phyloP scores from a whole-genome alignment of 176 grass and related monocot species.

The Carex myosuroides region DNA sequence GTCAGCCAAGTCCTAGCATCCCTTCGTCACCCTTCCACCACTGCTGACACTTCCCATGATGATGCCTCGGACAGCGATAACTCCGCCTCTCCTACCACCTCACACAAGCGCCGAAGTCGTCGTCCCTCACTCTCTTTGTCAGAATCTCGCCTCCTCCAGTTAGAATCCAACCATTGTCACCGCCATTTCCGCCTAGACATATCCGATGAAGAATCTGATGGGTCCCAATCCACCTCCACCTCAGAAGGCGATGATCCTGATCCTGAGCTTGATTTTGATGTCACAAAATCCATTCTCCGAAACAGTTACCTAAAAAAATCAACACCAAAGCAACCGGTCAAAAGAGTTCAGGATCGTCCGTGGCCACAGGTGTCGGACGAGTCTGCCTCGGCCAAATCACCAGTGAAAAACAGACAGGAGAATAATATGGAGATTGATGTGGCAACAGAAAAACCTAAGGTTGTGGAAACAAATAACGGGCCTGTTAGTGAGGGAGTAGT shows the following conservation, averaged over 20 bases:
- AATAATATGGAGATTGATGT: conserved; percentile 63
- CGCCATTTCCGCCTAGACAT: conserved; percentile 21
- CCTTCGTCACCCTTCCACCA: conserved; percentile 11
- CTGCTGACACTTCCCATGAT: not conserved
- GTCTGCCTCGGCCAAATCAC: conserved; percentile 4
- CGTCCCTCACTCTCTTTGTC: not conserved
- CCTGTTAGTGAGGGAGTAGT: conserved; percentile 22
- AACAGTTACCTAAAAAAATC: conserved; percentile 35
- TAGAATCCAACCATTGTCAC: conserved; percentile 10
- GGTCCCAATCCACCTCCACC: conserved; percentile 42
- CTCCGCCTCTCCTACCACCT: conserved; percentile 7
- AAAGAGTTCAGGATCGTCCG: not conserved
- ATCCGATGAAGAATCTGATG: conserved; percentile 20
- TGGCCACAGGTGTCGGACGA: not conserved
- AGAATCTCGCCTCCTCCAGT: conserved; percentile 3
- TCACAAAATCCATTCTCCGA: conserved; percentile 59
- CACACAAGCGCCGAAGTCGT: conserved; percentile 11
- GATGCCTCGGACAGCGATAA: not conserved
- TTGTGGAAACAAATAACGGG: conserved; percentile 26
- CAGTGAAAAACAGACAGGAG: conserved; percentile 10
- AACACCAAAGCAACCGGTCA: conserved; percentile 16
- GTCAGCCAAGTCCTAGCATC: not conserved
- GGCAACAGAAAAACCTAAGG: conserved; percentile 36
- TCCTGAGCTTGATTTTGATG: conserved; percentile 33
- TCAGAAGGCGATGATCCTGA: conserved; percentile 13